Base-by-base conservation (phyloP, 495 filamentous ascomycete species). In the Rostrohypoxylon terebratum region DNA sequence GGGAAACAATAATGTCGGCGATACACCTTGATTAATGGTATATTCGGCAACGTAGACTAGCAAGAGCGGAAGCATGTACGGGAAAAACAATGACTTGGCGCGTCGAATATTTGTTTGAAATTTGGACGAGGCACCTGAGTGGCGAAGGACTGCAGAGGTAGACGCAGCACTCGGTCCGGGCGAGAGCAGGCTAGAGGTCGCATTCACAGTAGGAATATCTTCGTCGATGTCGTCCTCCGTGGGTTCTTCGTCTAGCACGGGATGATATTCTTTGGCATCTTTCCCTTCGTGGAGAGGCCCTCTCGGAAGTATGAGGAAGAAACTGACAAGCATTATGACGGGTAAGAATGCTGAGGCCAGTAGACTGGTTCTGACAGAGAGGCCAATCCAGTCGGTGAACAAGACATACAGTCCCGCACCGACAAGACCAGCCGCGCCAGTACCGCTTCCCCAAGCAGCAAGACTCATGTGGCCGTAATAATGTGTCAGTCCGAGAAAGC, bases 1-100 rank as follows among this genome's bases (percentile, higher is more conserved):
- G 0, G 94, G 93, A 79, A 97, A 99, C 36, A 99, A 88, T 10
- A 98, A 85, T 0, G 93, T 97, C 0, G 95, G 96, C 0, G 92
- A 85, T 40, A 99, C 92, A 42, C 93, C 94, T 81, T 96, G 93
- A 81, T 98, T 98, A 80, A 98, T 97, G 66, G 93, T 94, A 78
- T 98, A 98, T 83, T 99, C 96, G 59, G 94, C 93, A 42, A 97
- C 87, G 77, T 97, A 99, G 61, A 99, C 96, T 23, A 99, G 82
- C 44, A 98, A 82, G 9, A 99, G 85, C 0, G 96, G 96, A 2
- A 97, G 83, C 93, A 98, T 98, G 77, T 87, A 88, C 0, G 86
- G 86, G 47, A 86, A 71, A 62, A 88, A 83, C 0, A 88, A 72
- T 0, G 77, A 69, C 44, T 73, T 80, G 0, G 84, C 80, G 1